Conservation (phyloP, 805 yeast species). For the Zygoascus tannicola region DNA sequence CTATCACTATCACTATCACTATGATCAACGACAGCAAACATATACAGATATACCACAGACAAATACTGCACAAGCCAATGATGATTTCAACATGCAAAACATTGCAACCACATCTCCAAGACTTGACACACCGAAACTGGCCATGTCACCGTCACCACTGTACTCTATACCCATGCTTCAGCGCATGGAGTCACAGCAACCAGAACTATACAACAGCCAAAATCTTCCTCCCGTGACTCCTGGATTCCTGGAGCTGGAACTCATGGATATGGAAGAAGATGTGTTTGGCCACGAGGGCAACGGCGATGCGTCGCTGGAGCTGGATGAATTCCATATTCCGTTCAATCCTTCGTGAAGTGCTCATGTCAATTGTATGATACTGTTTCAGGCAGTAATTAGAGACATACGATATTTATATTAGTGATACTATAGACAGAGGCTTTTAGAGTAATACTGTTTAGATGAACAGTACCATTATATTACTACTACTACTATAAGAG, state of each 20-base stretch:
- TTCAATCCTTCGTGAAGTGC: conserved; percentile 21
- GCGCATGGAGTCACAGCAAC: not conserved
- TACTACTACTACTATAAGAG: no score
- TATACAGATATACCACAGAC: not conserved
- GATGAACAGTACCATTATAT: no score
- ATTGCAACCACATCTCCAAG: not conserved
- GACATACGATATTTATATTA: no score
- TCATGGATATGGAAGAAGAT: conserved; percentile 17
- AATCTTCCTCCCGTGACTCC: conserved; percentile 12
- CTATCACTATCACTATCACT: conserved; percentile 46
- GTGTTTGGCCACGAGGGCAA: conserved; percentile 14
- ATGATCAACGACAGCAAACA: not conserved
- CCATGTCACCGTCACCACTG: conserved; percentile 4
- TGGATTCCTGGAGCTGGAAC: conserved; percentile 16
- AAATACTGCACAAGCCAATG: not conserved
- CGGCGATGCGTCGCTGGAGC: conserved; percentile 11
- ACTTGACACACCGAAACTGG: not conserved
- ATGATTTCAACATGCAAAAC: not conserved
- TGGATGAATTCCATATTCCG: conserved; percentile 19
- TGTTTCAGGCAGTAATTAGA: no score
- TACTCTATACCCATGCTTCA: not conserved
- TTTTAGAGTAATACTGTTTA: no score
- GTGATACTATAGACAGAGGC: no score
- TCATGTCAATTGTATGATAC: no score
- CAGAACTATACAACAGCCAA: not conserved